Evolutionary conservation across 1,284 basidiomycete genomes (phyloP), one percentile per base, ranked within the genome.

Genomic region (Fomitopsis palustris): DNA sequence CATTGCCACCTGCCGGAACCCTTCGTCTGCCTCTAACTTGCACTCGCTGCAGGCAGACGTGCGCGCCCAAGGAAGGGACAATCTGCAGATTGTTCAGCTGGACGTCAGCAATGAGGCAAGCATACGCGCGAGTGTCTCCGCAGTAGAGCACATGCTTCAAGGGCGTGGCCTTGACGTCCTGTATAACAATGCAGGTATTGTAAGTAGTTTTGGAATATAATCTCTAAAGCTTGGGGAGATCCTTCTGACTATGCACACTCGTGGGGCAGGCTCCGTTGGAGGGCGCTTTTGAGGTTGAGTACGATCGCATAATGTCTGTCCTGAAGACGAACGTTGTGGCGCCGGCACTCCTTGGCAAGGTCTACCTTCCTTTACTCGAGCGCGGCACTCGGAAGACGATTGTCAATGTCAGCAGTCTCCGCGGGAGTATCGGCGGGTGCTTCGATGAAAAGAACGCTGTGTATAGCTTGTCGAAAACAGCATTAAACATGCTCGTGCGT

Each of bases 121-220:
- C 41, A 75, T 77, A 56, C 60, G 65, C 8, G 59, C 47, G 2
- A 70, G 73, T 4, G 65, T 68, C 12, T 54, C 62, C 29, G 61
- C 59, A 5, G 69, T 72, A 2, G 60, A 62, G 33, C 60, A 60
- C 23, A 60, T 74, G 12, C 60, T 79, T 21, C 70, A 70, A 8
- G 65, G 65, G 12, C 57, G 57, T 0, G 72, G 73, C 0, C 64
- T 78, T 35, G 75, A 78, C 63, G 77, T 75, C 39, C 65, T 78
- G 17, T 58, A 77, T 53, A 77, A 77, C 64, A 78, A 76, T 51
- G 76, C 77, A 17, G 76, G 65, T 1, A 70, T 76, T 35, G 75
- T 76, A 43, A 31, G 72, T 61, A 7, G 12, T 14, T 14, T 9
- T 14, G 35, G 35, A n/a, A n/a, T 9, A 14, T n/a, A 10, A 21